phyloP scores from a whole-genome alignment of 2,329 filamentous ascomycete species.

The Chrysoporthe austroafricana region DNA sequence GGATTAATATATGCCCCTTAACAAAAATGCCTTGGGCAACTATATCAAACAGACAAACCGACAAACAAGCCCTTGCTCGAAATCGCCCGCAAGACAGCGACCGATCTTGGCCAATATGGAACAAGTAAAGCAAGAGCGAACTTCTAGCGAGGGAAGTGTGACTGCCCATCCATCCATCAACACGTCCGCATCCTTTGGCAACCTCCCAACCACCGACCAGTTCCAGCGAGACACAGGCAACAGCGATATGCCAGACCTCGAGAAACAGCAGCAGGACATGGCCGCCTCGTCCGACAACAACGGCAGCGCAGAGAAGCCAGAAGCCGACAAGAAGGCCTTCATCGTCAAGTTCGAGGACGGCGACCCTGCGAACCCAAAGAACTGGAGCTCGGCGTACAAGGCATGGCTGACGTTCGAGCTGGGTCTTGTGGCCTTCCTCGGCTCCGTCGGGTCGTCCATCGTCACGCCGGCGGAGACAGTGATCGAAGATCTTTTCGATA shows the following conservation, averaged over 20 bases:
- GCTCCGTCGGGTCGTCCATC: constrained; percentile 54
- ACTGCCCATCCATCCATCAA: not conserved
- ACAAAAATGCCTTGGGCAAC: not conserved
- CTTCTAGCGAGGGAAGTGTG: not conserved
- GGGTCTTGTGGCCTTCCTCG: constrained; percentile 53
- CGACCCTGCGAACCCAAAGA: constrained; percentile 51
- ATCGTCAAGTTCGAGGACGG: constrained; percentile 30
- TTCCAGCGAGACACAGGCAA: not conserved
- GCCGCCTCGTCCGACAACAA: not conserved
- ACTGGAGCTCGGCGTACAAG: constrained; percentile 49
- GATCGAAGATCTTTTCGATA: constrained; percentile 46
- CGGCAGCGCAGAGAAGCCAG: not conserved
- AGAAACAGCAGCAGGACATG: not conserved
- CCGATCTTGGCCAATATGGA: not conserved
- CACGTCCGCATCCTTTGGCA: not conserved
- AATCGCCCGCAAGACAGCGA: not conserved
- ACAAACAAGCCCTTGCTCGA: not conserved
- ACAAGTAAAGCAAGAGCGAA: not conserved
- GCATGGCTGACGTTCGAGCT: constrained; percentile 52
- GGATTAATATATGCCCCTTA: not conserved
- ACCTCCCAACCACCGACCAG: not conserved
- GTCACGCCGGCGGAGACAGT: constrained; percentile 49
- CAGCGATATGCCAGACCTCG: not conserved
- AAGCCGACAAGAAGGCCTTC: not conserved
- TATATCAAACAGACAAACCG: not conserved